Evolutionary conservation across 768 basidiomycete species (phyloP), one percentile per base, ranked within the genome.

Genomic region (Mycena olivaceomarginata): DNA sequence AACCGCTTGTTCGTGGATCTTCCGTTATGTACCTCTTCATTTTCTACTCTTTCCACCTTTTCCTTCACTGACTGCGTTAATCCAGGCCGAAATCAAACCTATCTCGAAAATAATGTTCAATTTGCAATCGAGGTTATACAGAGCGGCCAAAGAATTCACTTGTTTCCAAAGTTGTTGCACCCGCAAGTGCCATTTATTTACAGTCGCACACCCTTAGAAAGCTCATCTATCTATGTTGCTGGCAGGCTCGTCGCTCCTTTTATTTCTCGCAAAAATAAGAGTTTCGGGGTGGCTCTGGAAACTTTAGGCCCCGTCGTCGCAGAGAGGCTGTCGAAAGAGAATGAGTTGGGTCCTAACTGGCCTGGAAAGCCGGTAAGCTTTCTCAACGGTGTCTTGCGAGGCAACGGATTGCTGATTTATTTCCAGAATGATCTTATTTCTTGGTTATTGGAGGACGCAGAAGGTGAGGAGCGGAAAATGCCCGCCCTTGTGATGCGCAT

Each of bases 51-150:
- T n/a, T 48, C 8, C 46, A 48, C 46, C 46, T 48, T 16, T 7
- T 48, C 46, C 46, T 48, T 16, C 46, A 4, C 10, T 48, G 46
- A 48, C 46, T 48, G 46, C 8, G 10, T 11, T 48, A 9, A 48
- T 51, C 37, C 31, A 90, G 90, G 89, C 71, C 86, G 87, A 10
- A 72, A 89, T 57, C 80, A 82, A 8, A 85, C 84, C 4, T 90
- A 88, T 80, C 75, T 84, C 10, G 2, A 80, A 5, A 75, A 88
- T 16, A 83, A 81, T n/a, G 81, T 86, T 15, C 71, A 82, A 1
- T 86, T 82, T 66, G 79, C 88, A 2, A 9, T 82, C 1, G 81
- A 85, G 22, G 75, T 88, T 22, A 25, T 80, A 5, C 76, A 51
- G n/a, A 82, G 74, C 12, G 80, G 70, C 0, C 22, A 31, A 2